A percentile compares a stretch with the other conserved stretches of the same genome.
phyloP scores from a whole-genome alignment of 257 asterid genomes.

The Ligustrum vulgare region DNA sequence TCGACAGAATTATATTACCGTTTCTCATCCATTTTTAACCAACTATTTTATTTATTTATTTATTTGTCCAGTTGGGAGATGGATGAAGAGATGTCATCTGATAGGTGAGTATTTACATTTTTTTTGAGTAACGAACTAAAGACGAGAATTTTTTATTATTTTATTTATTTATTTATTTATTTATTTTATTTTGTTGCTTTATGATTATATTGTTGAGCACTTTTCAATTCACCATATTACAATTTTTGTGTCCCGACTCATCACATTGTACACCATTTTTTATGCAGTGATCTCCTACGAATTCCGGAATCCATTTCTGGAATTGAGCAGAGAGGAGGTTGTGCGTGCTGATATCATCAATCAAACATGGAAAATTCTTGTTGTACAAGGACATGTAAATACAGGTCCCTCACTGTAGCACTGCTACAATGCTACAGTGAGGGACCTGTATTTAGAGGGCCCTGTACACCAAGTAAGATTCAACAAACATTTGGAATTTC shows the following conservation, averaged over 20 bases:
- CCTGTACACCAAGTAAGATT: too few relatives aligned
- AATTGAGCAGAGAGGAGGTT: neutral
- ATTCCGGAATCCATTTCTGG: neutral
- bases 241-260: neutral
- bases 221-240: neutral
- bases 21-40: neutral
- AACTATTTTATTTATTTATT: neutral
- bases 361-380: too few relatives aligned
- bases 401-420: too few relatives aligned
- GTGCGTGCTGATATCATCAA: neutral
- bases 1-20: too few relatives aligned
- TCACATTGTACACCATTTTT: neutral
- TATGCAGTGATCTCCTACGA: neutral
- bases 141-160: neutral
- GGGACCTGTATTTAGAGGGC: too few relatives aligned
- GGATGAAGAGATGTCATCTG: neutral
- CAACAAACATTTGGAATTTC: slow-evolving; percentile 5
- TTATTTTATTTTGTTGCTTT: neutral
- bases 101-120: neutral
- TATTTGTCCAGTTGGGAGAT: neutral
- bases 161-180: too few relatives aligned
- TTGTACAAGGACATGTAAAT: too few relatives aligned
- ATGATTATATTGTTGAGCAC: neutral
- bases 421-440: too few relatives aligned
- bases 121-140: neutral